Evolutionary conservation across 2,329 filamentous ascomycete genomes (phyloP).

Genomic region (Tolypocladium ovalisporum): DNA sequence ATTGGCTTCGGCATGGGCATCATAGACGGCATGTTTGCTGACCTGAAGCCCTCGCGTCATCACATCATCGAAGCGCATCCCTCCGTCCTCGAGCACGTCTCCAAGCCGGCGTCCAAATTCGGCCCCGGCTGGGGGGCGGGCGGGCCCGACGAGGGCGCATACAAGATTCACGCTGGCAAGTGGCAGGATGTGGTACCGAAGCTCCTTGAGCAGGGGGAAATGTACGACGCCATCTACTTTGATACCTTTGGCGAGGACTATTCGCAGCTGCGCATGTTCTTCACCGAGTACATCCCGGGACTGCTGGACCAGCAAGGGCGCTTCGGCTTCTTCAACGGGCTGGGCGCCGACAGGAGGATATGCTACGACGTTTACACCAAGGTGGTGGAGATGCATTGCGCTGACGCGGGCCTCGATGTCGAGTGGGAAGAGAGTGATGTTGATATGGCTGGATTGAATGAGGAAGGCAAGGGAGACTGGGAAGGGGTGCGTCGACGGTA

Average conservation of each 20-base stretch:
- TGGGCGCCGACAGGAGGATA: conserved; percentile 83
- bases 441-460: conserved; percentile 51
- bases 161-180: conserved; percentile 54
- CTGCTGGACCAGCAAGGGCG: conserved; percentile 61
- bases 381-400: conserved; percentile 82
- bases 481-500: conserved; percentile 79
- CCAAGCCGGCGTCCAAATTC: conserved; percentile 36
- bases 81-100: conserved; percentile 58
- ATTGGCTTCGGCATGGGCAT: conserved; percentile 91
- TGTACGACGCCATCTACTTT: conserved; percentile 88
- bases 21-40: conserved; percentile 65
- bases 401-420: conserved; percentile 80
- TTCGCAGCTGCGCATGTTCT: conserved; percentile 72
- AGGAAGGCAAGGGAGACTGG: conserved; percentile 68
- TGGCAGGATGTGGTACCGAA: conserved; percentile 74
- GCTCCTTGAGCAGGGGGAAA: conserved; percentile 55
- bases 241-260: conserved; percentile 98
- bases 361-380: conserved; percentile 95
- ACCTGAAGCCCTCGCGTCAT: conserved; percentile 55
- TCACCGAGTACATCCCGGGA: conserved; percentile 74
- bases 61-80: conserved; percentile 85
- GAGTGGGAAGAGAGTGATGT: conserved; percentile 75
- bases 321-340: conserved; percentile 83
- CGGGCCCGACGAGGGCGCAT: conserved; percentile 53
- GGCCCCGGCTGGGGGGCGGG: conserved; percentile 42